These are phyloP conservation scores for Cystofilobasidium capitatum DNA, from an alignment of 768 basidiomycete species.

Conservation along the genomic window DNA sequence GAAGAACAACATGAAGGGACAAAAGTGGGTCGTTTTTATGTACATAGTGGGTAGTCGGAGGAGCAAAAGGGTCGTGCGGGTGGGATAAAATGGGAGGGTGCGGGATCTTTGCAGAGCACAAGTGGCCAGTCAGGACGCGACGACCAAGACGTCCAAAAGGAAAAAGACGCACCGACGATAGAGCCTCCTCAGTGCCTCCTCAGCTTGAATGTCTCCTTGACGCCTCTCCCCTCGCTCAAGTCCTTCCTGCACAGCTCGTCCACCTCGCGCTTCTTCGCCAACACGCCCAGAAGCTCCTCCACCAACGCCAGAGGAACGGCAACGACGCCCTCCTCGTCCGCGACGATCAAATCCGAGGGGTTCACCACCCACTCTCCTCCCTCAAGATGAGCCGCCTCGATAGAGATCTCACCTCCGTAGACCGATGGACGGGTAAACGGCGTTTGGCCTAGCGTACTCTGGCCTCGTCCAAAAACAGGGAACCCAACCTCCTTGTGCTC, in stretches of 20 bases:
- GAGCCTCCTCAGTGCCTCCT: too few species aligned
- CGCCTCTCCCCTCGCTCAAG: conserved; percentile 61
- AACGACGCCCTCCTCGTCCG: conserved; percentile 81
- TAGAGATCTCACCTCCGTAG: conserved; percentile 55
- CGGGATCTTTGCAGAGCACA: too few species aligned
- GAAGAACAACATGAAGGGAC: too few species aligned
- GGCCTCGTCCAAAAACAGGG: conserved; percentile 55
- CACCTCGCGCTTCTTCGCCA: conserved; percentile 51
- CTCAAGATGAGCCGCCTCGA: conserved; percentile 17
- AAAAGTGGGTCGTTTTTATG: too few species aligned
- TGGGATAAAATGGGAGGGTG: too few species aligned
- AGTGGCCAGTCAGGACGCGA: too few species aligned
- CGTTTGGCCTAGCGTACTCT: conserved; percentile 75
- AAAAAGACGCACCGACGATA: too few species aligned
- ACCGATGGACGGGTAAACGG: conserved; percentile 72
- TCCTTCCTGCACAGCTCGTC: conserved; percentile 67
- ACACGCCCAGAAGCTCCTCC: conserved; percentile 51
- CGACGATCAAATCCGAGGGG: conserved; percentile 75
- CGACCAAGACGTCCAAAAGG: too few species aligned
- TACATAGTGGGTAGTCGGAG: too few species aligned
- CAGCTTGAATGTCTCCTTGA: conserved; percentile 66
- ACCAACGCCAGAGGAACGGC: conserved; percentile 56
- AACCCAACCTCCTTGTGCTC: conserved; percentile 16
- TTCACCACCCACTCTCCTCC: conserved; percentile 47
- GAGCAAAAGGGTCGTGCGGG: too few species aligned